Base-by-base conservation (phyloP, 139 green algal genomes). In the Nannochloris sp. region DNA sequence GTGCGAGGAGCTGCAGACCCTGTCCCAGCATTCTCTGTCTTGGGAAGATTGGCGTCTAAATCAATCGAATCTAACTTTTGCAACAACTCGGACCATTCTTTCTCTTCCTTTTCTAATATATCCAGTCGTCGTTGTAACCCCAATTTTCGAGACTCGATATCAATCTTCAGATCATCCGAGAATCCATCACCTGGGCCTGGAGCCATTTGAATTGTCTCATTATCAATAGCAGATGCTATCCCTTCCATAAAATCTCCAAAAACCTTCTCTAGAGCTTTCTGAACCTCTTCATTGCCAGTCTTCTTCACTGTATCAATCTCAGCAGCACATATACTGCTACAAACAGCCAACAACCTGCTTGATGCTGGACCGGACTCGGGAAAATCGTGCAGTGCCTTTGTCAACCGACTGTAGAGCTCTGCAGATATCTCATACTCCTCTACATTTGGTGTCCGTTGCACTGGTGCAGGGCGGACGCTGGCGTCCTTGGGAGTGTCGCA, bases 61-160 rank as follows among this genome's bases (percentile, higher is more conserved):
- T 59, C 67, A 49, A 75, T 37, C 18, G 48, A 23, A 37, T 69
- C 36, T 27, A 70, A 70, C 40, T 68, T 51, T 24, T 57, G 5
- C 29, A 81, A 27, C 40, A 81, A 61, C 4, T 67, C 21, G 3
- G 68, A 29, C 74, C 74, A 81, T 58, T 81, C 72, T 18, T 29
- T 48, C 48, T 80, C 72, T 37, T 81, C 71, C 65, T 76, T 60
- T 25, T 66, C 14, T n/a, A 76, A 76, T 19, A n/a, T 44, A 1
- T 53, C 55, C 36, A 81, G 48, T 29, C 75, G 62, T 2, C 57
- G 49, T 23, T 48, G 36, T 25, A 81, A 73, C 14, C 67, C 72
- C 21, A 66, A 57, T 31, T 81, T 81, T 36, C 73, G 55, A 5
- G 75, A 48, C 31, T 76, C 44, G 48, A 80, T 37, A 57, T 81